Evolutionary conservation across 1,139 yeast genomes (phyloP), one percentile per base, ranked within the genome.

Genomic region (Arxiozyma heterogenica): DNA sequence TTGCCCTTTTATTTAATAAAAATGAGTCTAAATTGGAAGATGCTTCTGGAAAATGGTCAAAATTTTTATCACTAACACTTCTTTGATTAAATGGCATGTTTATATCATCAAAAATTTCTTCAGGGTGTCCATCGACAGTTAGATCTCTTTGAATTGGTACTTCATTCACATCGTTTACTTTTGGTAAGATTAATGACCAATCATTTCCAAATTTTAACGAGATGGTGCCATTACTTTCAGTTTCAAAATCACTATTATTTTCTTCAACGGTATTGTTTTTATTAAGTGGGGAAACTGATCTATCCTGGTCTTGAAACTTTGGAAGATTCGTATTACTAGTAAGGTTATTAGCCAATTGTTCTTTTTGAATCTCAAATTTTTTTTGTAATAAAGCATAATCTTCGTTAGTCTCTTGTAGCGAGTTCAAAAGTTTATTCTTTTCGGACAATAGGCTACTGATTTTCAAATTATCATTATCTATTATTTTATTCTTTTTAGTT

Each of bases 331-430:
- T 12, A 30, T 12, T 44, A 30, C 15, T 20, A 5, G 49, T 38
- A 22, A 52, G 45, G 56, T 51, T 65, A 59, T 54, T 63, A 53
- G 57, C 64, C 55, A 55, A 59, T 50, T 54, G 65, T 11, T 22
- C 54, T 60, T 58, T 65, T 59, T 56, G 69, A 30, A 66, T 57
- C 9, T 57, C 55, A 49, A 55, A 66, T 52, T 66, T 63, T 41
- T 64, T 63, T 46, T 62, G 61, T 34, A 66, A 53, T 4, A 65
- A 47, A 17, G 59, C 55, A 41, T 59, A 61, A 52, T 68, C 72
- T 30, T 66, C 67, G 23, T 51, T 55, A 1, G 61, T 21, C 17
- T 61, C 60, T 11, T 55, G 53, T 17, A 60, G 44, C 11, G 53
- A 22, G n/a, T 46, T 51, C 34, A 56, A 51, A 5, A 62, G 52